These are phyloP conservation scores for Metarhizium robertsii DNA, from an alignment of 2,329 filamentous ascomycete species.

Conservation along the genomic window DNA sequence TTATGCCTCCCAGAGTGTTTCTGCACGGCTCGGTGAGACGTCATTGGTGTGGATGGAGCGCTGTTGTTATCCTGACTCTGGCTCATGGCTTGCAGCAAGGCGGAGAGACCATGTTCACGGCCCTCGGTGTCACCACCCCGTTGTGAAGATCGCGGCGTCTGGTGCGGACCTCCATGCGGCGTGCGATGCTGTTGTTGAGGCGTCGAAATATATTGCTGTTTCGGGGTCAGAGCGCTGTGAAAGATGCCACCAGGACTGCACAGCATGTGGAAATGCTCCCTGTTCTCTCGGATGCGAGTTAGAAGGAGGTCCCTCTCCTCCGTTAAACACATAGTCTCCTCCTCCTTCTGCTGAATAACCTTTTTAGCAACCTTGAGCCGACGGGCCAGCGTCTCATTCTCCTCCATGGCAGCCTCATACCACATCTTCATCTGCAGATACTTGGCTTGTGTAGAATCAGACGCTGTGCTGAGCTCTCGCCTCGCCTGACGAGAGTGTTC, in stretches of 20 bases:
- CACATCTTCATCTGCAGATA: conserved; percentile 55
- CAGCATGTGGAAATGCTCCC: conserved; percentile 74
- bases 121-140: conserved; percentile 17
- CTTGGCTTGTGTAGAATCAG: conserved; percentile 44
- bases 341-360: conserved; percentile 68
- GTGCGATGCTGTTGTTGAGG: conserved; percentile 36
- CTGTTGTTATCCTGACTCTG: conserved; percentile 54
- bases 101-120: conserved; percentile 58
- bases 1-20: conserved; percentile 54
- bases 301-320: conserved; percentile 73
- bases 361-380: conserved; percentile 67
- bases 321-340: conserved; percentile 57
- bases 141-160: conserved; percentile 32
- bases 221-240: conserved; percentile 52
- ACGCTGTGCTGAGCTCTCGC: conserved; percentile 40
- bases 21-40: conserved; percentile 32
- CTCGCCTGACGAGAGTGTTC: conserved; percentile 58
- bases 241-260: conserved; percentile 65
- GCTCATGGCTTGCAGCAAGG: conserved; percentile 70
- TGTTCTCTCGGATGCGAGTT: conserved; percentile 78
- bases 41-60: conserved; percentile 60
- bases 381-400: conserved; percentile 54
- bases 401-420: conserved; percentile 56
- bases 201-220: conserved; percentile 33
- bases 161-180: conserved; percentile 36